A percentile compares a stretch with the other conserved stretches of the same genome.
Conservation (phyloP, 768 basidiomycete species). For the Leccinum subtestaceum region DNA sequence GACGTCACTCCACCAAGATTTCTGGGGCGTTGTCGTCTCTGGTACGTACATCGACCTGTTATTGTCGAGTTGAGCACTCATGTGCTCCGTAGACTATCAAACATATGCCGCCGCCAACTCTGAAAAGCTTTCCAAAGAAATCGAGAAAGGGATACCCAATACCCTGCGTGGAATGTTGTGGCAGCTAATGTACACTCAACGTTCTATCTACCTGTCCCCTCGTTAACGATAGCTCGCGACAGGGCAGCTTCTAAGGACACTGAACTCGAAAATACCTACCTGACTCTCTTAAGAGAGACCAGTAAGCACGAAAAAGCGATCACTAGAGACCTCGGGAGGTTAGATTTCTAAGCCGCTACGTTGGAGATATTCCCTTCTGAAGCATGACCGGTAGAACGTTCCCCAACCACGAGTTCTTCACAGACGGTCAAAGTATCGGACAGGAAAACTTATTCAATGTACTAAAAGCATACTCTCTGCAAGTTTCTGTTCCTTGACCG, state of each 20-base stretch:
- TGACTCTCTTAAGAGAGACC: constrained; percentile 73
- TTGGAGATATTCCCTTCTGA: constrained; percentile 10
- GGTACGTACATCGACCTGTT: constrained; percentile 41
- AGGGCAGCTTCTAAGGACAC: constrained; percentile 94
- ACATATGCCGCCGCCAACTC: constrained; percentile 77
- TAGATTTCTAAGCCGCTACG: constrained; percentile 7
- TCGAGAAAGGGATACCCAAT: constrained; percentile 87
- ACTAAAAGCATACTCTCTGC: constrained; percentile 95
- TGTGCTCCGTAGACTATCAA: constrained; percentile 69
- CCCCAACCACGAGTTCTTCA: constrained; percentile 95
- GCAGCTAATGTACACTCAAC: constrained; percentile 77
- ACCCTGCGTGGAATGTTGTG: constrained; percentile 92
- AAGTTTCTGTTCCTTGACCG: constrained; percentile 30
- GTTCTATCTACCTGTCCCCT: constrained; percentile 2
- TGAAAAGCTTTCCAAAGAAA: constrained; percentile 80
- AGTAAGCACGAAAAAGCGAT: constrained; percentile 95
- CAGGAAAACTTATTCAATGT: constrained; percentile 98
- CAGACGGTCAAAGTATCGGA: constrained; percentile 89
- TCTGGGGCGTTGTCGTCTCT: constrained; percentile 94
- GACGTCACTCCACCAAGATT: constrained; percentile 48
- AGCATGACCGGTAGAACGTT: constrained; percentile 63
- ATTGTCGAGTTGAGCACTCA: constrained; percentile 6
- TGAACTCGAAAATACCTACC: constrained; percentile 80
- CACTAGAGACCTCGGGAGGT: constrained; percentile 86
- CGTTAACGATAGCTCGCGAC: constrained; percentile 17